Base-by-base conservation (phyloP, 2,329 filamentous ascomycete species). In the Zopfia rhizophila region DNA sequence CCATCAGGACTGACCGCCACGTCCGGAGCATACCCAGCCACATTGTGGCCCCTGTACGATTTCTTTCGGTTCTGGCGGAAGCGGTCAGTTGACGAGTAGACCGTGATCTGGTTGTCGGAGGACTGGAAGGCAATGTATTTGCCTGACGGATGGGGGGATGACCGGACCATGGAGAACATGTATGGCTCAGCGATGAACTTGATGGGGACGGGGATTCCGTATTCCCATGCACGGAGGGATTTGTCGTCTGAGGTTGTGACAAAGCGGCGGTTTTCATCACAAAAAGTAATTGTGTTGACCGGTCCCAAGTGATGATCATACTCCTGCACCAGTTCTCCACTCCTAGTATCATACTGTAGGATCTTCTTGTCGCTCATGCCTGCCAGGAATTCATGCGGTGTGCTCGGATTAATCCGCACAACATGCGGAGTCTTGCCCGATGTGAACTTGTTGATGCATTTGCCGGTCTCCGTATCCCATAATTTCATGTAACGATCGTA, bases 361-460 rank as follows among this genome's bases (percentile, higher is more conserved):
- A 99, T 99, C 79, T 97, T 97, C 80, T 99, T 99, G 74, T 99
- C 93, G 25, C 90, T 94, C 90, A 97, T 95, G 63, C 94, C 94
- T 1, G 91, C 92, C 44, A 99, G 75, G 73, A 99, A 99, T 72
- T 97, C 93, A 69, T 94, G 88, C 7, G 87, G 84, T 56, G 88
- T 85, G 36, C 86, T 84, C 0, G 93, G 92, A 73, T 97, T 96
- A 81, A 97, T 97, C 58, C 90, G 87, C 59, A 99, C 81, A 39
- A 96, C 92, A 68, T 99, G 94, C 4, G 94, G 93, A 11, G 91
- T 97, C 77, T 95, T 96, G 66, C 93, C 93, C 1, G 90, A 96
- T 13, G 88, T 91, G 78, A 96, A 99, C 46, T 91, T 90, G 63
- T 85, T 87, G 56, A 96, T 77, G 66, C 93, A 97, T 60, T 87